A percentile compares a stretch with the other conserved stretches of the same genome.
These are phyloP conservation scores for Eragrostis nindensis DNA, from an alignment of 176 grass and related monocot genomes.

Conservation along the genomic window DNA sequence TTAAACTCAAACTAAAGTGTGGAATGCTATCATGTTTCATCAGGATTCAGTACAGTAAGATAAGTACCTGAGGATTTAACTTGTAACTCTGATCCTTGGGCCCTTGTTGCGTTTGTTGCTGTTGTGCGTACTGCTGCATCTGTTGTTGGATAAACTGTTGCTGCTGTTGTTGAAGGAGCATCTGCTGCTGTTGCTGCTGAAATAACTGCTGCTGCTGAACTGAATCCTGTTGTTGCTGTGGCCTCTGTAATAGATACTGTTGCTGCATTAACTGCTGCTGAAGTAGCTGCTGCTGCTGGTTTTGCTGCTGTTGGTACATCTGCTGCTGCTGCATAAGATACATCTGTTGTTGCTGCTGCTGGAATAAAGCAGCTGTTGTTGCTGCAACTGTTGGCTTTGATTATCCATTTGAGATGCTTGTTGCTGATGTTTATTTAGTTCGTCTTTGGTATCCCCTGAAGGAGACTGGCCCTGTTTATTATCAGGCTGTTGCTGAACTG, in stretches of 20 bases:
- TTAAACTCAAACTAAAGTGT: slow-evolving; percentile 7
- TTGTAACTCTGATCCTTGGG: slow-evolving; percentile 34
- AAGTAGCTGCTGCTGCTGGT: slow-evolving; percentile 50
- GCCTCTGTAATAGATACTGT: slow-evolving; percentile 30
- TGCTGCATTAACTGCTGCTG: slow-evolving; percentile 59
- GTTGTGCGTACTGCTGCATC: slow-evolving; percentile 51
- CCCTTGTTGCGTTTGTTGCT: slow-evolving; percentile 53
- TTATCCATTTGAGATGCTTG: slow-evolving; percentile 50
- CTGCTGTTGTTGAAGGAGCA: slow-evolving; percentile 59
- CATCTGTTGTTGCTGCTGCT: slow-evolving; percentile 52
- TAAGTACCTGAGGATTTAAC: slow-evolving; percentile 54
- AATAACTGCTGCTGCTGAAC: slow-evolving; percentile 55
- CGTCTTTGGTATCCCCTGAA: slow-evolving; percentile 44
- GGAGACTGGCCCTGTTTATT: slow-evolving; percentile 33
- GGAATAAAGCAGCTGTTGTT: slow-evolving; percentile 75
- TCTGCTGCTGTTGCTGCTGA: slow-evolving; percentile 65
- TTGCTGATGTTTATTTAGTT: slow-evolving; percentile 44
- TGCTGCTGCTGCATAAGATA: slow-evolving; percentile 73
- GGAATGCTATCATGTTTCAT: not conserved
- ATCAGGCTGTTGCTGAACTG: slow-evolving; percentile 55
- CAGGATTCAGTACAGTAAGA: slow-evolving; percentile 14
- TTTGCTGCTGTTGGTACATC: slow-evolving; percentile 50
- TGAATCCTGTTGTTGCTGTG: slow-evolving; percentile 29
- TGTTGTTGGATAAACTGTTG: slow-evolving; percentile 59
- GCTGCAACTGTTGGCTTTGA: slow-evolving; percentile 56